Evolutionary conservation across 2,329 filamentous ascomycete genomes (phyloP), one percentile per base, ranked within the genome.

Genomic region (Fusarium fracticaudum): DNA sequence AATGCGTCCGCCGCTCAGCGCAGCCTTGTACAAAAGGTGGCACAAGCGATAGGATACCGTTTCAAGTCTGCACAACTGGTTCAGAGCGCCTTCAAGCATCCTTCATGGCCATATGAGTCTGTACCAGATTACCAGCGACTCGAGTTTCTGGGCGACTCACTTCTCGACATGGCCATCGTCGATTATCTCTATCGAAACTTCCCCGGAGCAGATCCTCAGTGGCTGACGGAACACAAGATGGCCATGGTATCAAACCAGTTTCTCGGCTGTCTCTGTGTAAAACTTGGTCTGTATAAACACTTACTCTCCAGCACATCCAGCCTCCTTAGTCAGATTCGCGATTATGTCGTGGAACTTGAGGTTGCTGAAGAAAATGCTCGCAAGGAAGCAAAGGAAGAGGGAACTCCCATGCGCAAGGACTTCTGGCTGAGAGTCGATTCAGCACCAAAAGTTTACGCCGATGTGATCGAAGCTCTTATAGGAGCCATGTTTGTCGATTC

Each of bases 241-340:
- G 94, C 95, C n/a, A 98, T 99, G 94, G 95, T 96, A 0, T 96
- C 94, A 60, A 99, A 99, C 84, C 95, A 95, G 69, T 99, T 98
- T 79, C 87, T 98, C 3, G 94, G 93, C 3, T 94, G 91, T 24
- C 86, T 98, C 7, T 93, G 93, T 67, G 94, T 97, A 7, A 88
- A 90, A 54, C 88, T 98, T 1, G 92, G 89, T 2, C 92, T 98
- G 63, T 91, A 98, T 79, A 89, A 86, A 55, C 91, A 96, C 79
- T 84, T 98, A 22, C 88, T 90, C 0, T 83, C 87, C 11, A 86
- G 93, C 14, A 85, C 84, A 6, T 76, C 82, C 1, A 35, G 72
- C 0, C 74, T 84, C 1, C 81, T 86, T 40, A 83, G 80, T 24
- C 84, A 86, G 50, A 86, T 91, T 26, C 73, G 81, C 14, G 84